Evolutionary conservation across 495 filamentous ascomycete genomes (phyloP), one percentile per base, ranked within the genome.

Genomic region (Aspergillus hancockii): DNA sequence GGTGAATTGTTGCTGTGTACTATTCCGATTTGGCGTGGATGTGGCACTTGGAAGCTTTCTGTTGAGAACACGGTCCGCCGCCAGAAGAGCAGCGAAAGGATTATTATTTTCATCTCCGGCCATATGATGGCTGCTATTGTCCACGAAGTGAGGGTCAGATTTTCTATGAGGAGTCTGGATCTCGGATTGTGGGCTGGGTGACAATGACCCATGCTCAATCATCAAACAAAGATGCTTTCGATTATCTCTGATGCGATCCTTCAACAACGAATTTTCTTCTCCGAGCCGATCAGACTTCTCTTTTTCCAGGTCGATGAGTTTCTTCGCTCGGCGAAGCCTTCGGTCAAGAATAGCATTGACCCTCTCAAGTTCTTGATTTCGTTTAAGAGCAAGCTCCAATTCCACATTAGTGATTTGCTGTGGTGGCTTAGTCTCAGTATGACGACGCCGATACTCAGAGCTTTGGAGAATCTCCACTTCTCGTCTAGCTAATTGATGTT

Each of bases 391-490:
- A 53, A 75, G 56, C 34, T 81, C 67, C 31, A 81, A 69, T 23
- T 80, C 79, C 19, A 73, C 62, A 52, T 71, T 75, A 9, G 68
- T 64, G 5, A 68, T 34, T 18, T 68, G 65, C 45, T 69, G 62
- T 25, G 62, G 49, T 7, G 72, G 67, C 22, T 73, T 75, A 38
- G 69, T 61, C 49, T 79, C 74, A 3, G 72, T 64, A 50, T 75
- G 67, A 45, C 74, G 74, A 67, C 66, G 73, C 62, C 71, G 72
- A 61, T 76, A 78, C 50, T 77, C 71, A 57, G 72, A 72, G 56
- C 83, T 82, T 61, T 92, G 90, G 21, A 98, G 75, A 10, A 93
- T 90, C 59, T 97, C 88, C 8, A 97, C 89, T 71, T 98, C 95
- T 32, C 90, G 83, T 56, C 89, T 86, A n/a, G 88, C 89, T 77